A percentile compares a stretch with the other conserved stretches of the same genome.
Evolutionary conservation across 352 stramenopile species (phyloP).

Genomic region (Phytopythium kandeliae): DNA sequence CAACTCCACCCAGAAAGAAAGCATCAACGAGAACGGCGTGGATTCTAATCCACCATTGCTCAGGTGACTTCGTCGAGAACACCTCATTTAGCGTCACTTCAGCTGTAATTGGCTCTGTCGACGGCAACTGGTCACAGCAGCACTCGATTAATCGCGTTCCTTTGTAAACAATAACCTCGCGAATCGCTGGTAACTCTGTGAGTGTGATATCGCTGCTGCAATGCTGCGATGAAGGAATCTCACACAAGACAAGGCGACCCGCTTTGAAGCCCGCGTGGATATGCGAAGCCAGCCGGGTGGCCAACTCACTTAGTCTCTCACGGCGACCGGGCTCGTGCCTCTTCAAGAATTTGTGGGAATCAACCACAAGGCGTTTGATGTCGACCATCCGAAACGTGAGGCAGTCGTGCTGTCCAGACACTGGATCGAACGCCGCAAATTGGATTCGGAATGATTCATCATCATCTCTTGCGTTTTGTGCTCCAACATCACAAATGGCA

Average conservation of each 20-base stretch:
- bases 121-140: background rate
- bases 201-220: background rate
- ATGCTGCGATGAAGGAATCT: constrained; percentile 11
- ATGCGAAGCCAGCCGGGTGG: constrained; percentile 34
- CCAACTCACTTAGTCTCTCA: constrained; percentile 34
- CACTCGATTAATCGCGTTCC: constrained; percentile 31
- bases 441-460: constrained; percentile 28
- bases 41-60: constrained; percentile 68
- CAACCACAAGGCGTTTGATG: constrained; percentile 33
- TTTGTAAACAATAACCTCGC: constrained; percentile 27
- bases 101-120: constrained; percentile 9
- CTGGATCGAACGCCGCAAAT: constrained; percentile 24
- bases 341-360: constrained; percentile 23
- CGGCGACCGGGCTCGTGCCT: constrained; percentile 17
- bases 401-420: constrained; percentile 26
- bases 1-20: background rate
- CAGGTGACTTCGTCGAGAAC: constrained; percentile 32
- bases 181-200: background rate
- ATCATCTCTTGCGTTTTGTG: constrained; percentile 10
- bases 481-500: constrained; percentile 51
- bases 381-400: constrained; percentile 53
- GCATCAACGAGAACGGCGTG: constrained; percentile 19
- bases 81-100: constrained; percentile 57
- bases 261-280: constrained; percentile 65
- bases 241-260: constrained; percentile 50